phyloP scores from a whole-genome alignment of 129 eudicot species.

The Sambucus nigra region DNA sequence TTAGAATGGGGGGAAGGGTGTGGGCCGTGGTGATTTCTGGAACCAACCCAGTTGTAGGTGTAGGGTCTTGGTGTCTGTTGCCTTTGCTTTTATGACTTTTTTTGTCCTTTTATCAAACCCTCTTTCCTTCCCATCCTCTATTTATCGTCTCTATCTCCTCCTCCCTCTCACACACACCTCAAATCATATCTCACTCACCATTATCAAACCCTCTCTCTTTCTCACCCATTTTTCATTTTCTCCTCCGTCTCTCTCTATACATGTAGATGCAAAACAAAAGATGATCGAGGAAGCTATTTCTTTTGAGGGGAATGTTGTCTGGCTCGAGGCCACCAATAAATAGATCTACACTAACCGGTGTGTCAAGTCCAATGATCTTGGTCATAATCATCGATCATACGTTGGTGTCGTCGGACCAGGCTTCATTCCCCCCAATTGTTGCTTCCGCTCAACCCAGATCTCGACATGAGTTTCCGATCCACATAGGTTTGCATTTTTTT shows the following conservation, averaged over 20 bases:
- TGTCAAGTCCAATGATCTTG: not conserved
- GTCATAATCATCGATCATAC: not conserved
- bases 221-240: not conserved
- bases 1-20: not conserved
- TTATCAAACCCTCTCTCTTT: not conserved
- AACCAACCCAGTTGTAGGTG: constrained; percentile 7
- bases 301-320: constrained; percentile 45
- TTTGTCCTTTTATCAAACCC: constrained; percentile 20
- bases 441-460: not conserved
- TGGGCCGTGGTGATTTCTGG: constrained; percentile 16
- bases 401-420: constrained; percentile 42
- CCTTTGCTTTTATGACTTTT: constrained; percentile 30
- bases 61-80: constrained; percentile 22
- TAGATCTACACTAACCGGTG: constrained; percentile 10
- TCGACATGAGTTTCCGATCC: not conserved
- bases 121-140: constrained; percentile 17
- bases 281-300: constrained; percentile 10
- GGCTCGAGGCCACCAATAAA: constrained; percentile 39
- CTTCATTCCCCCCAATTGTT: constrained; percentile 43
- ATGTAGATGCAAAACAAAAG: not conserved
- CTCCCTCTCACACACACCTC: not conserved
- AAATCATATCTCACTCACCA: constrained; percentile 2
- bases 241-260: not conserved
- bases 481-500: not conserved
- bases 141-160: constrained; percentile 13